Evolutionary conservation across 2,329 filamentous ascomycete species (phyloP).

Genomic region (Cercospora citrullina): DNA sequence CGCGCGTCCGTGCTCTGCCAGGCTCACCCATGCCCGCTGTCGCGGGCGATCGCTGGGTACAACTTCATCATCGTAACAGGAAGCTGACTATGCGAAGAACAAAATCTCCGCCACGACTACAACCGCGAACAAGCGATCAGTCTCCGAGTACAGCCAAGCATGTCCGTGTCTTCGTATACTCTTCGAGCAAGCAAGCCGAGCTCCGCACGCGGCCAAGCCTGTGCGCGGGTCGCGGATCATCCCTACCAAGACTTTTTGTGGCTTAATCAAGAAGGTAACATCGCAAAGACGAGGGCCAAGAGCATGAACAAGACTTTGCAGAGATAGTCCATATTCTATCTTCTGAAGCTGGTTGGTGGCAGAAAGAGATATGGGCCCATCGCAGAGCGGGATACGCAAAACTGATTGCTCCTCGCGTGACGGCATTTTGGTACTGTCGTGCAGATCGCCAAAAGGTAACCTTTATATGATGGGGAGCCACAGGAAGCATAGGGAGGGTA

Average conservation of each 20-base stretch:
- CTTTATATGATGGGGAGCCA: slow-evolving; percentile 5
- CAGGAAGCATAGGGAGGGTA: background rate
- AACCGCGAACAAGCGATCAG: background rate
- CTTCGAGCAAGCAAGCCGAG: slow-evolving; percentile 11
- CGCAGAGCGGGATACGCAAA: background rate
- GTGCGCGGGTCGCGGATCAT: background rate
- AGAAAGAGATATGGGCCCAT: slow-evolving; percentile 1
- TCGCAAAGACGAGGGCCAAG: slow-evolving; percentile 15
- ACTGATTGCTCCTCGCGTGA: slow-evolving; percentile 5
- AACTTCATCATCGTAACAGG: background rate
- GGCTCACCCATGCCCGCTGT: background rate
- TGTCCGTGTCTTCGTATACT: background rate
- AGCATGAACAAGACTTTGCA: slow-evolving; percentile 4
- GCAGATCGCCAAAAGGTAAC: background rate
- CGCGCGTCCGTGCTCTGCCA: background rate
- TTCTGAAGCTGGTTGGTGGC: slow-evolving; percentile 10
- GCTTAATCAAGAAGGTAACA: slow-evolving; percentile 20
- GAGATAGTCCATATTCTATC: background rate
- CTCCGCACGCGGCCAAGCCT: slow-evolving; percentile 8
- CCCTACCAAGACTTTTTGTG: slow-evolving; percentile 15
- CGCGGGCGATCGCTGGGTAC: background rate
- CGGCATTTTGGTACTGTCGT: background rate
- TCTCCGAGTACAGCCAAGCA: background rate
- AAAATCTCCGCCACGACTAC: background rate
- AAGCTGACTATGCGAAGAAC: background rate